A percentile compares a stretch with the other conserved stretches of the same genome.
Conservation (phyloP, 345 rosid species). For the Fremontodendron californicum region DNA sequence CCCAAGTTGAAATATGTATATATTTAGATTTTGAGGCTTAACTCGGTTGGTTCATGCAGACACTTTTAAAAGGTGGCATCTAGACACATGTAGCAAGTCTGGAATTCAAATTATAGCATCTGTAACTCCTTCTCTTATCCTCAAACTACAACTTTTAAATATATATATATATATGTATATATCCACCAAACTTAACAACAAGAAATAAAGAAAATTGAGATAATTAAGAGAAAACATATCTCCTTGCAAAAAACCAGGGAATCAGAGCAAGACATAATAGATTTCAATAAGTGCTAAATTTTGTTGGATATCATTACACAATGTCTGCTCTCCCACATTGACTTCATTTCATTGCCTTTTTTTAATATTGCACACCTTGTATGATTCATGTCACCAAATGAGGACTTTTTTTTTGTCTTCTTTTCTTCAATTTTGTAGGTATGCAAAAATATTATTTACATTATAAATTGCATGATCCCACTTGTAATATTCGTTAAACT, state of each 20-base stretch:
- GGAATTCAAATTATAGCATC: no score
- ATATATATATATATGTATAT: background rate
- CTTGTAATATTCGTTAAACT: background rate
- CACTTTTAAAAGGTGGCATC: no score
- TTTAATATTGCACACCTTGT: background rate
- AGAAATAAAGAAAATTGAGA: background rate
- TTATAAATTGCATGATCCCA: background rate
- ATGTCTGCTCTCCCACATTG: background rate
- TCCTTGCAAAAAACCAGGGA: background rate
- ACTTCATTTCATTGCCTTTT: background rate
- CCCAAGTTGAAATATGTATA: no score
- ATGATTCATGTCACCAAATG: background rate
- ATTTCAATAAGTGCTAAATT: background rate
- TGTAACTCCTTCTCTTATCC: no score
- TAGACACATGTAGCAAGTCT: no score
- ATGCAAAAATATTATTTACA: background rate
- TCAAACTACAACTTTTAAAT: no score
- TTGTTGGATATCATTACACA: background rate
- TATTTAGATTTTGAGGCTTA: no score
- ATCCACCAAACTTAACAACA: background rate
- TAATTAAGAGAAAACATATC: background rate
- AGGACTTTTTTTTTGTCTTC: background rate
- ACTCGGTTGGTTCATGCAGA: no score
- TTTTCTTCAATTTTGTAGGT: background rate
- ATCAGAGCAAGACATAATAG: background rate